Evolutionary conservation across 2,329 filamentous ascomycete species (phyloP).

Genomic region (Westerdykella aurantiaca): DNA sequence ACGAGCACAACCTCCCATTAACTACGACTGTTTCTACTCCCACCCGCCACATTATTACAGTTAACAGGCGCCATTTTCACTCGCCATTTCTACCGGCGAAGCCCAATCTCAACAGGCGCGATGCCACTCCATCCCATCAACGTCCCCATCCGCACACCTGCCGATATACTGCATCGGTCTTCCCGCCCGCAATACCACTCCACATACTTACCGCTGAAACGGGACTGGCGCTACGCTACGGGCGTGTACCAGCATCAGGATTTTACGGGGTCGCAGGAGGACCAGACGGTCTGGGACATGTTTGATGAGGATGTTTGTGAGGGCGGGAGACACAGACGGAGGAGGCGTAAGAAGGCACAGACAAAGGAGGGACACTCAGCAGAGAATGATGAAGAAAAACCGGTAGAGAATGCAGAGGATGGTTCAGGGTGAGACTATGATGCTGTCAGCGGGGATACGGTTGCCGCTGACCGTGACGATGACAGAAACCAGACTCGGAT

Average conservation of each 20-base stretch:
- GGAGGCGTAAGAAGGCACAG: neutral
- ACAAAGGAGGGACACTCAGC: neutral
- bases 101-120: neutral
- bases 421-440: neutral
- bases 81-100: no score
- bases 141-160: neutral
- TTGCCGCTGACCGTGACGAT: neutral
- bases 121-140: neutral
- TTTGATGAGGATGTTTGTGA: conserved; percentile 8
- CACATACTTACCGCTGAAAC: conserved; percentile 7
- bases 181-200: conserved; percentile 14
- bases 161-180: conserved; percentile 11
- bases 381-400: neutral
- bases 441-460: neutral
- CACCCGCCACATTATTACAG: no score
- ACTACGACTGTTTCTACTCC: no score
- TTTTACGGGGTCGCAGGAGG: conserved; percentile 4
- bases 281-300: conserved; percentile 10
- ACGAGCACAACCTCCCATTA: no score
- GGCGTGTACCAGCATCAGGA: conserved; percentile 12
- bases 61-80: no score
- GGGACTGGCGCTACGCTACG: conserved; percentile 15
- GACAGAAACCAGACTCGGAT: neutral
- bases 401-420: neutral
- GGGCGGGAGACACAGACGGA: neutral